Evolutionary conservation across 805 yeast species (phyloP), one percentile per base, ranked within the genome.

Genomic region (Monosporozyma unispora): DNA sequence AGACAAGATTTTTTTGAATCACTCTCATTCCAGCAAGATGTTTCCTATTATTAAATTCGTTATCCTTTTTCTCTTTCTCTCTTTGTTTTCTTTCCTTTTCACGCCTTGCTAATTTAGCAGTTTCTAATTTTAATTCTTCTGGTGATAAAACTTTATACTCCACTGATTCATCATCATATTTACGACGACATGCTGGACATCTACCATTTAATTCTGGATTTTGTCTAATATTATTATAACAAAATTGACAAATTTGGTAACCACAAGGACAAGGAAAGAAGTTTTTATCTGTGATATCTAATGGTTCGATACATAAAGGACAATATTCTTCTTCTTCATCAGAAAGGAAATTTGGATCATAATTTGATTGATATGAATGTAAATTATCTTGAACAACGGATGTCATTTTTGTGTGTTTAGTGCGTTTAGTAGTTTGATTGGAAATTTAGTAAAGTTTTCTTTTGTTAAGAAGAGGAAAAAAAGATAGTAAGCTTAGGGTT

Each of bases 201-300:
- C 88, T 80, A 2, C 97, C 98, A 64, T 90, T 90, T 54, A 91
- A 72, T 65, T 93, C 96, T 1, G 97, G 97, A 59, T 91, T 91
- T 56, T 88, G 93, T 55, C 96, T 79, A 60, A 93, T 93, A 66
- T 90, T 91, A 71, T 93, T 93, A 75, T 91, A 93, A 68, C 99
- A 93, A 65, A 93, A 93, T 74, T 91, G 98, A 68, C 99, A 93
- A 51, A 93, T 87, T 67, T 95, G 97, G 63, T 93, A 93, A 18
- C 99, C 99, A 72, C 99, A 93, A 0, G 98, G 98, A 73, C 99
- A 93, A n/a, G 99, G 99, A 67, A 85, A 88, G 75, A 93, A 93
- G 71, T 89, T 87, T 63, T 86, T 88, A 69, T 93, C 99, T 16
- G 96, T 85, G 45, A 91, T 81, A 68, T 93, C 99, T 89, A 93